Evolutionary conservation across 2,329 filamentous ascomycete species (phyloP), one percentile per base, ranked within the genome.

Genomic region (Hypoxylon sp.): DNA sequence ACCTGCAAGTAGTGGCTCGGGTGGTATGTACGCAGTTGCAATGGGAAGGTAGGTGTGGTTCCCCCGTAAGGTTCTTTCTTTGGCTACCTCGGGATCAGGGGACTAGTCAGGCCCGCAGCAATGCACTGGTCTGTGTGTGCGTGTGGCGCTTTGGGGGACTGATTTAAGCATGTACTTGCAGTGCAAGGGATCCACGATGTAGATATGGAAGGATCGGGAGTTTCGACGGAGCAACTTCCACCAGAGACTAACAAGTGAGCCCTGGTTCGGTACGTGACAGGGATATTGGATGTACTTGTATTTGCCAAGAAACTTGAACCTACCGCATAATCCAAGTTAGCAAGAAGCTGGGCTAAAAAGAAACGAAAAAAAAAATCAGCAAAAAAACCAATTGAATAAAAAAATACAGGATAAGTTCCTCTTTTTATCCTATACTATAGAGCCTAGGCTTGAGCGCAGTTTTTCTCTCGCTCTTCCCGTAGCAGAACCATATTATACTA

Each of bases 41-140:
- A 59, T 57, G 57, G 56, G 56, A 57, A 59, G 56, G 56, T 59
- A 59, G 46, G 49, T 58, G 43, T 52, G 55, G 55, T 48, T 21
- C 50, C 50, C 51, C 42, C 23, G 15, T 25, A 41, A 25, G 47
- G 12, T 45, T 23, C 41, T 40, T 47, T 37, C 51, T 48, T 52
- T 55, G 47, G 40, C 32, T 36, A 52, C 47, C 56, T 59, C 56
- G 56, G 56, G 52, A 57, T 38, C 52, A 57, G 49, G 56, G n/a
- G 56, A 54, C 56, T 58, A 52, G 50, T 50, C 47, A 53, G 56
- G 51, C 56, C 56, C 51, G 48, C n/a, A n/a, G 41, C 34, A 37
- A 35, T 44, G 32, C 31, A 19, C 21, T 53, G 49, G 56, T 49
- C 53, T 35, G 45, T 25, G 6, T 35, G 45, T 25, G 6, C 31